Conservation (phyloP, 2,329 filamentous ascomycete genomes). For the Chalaropsis thielavioides region DNA sequence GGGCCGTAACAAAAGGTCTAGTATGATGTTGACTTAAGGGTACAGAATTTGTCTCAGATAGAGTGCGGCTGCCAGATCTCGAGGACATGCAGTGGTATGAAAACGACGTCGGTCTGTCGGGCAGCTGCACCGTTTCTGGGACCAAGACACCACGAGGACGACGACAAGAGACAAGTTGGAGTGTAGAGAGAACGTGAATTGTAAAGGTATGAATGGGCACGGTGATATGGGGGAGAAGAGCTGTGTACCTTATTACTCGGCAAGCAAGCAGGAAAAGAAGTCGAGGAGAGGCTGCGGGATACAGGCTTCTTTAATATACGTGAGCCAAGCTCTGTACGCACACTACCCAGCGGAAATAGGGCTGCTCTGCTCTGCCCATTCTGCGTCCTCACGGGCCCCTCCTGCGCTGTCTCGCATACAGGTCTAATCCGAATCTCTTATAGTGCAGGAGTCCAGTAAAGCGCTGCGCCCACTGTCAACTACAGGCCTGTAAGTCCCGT, state of each 20-base stretch:
- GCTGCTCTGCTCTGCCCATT: not conserved
- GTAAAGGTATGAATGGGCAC: not conserved
- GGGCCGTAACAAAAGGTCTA: not conserved
- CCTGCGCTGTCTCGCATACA: no score
- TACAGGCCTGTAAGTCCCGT: no score
- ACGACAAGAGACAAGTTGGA: not conserved
- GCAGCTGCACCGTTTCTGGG: not conserved
- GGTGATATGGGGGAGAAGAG: not conserved
- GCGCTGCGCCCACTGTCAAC: no score
- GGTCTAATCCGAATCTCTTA: no score
- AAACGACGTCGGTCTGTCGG: not conserved
- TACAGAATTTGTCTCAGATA: not conserved
- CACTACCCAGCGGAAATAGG: not conserved
- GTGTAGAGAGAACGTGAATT: not conserved
- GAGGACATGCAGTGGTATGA: not conserved
- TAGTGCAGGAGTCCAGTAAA: no score
- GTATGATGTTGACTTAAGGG: not conserved
- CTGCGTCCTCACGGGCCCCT: no score
- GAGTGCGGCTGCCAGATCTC: not conserved
- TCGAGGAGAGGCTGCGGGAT: not conserved
- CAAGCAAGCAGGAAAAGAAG: not conserved
- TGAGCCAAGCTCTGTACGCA: not conserved
- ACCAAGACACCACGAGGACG: not conserved
- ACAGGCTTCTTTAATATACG: not conserved
- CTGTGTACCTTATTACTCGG: not conserved